phyloP scores from a whole-genome alignment of 1,284 basidiomycete species.

The Melanopsichium pennsylvanicum region DNA sequence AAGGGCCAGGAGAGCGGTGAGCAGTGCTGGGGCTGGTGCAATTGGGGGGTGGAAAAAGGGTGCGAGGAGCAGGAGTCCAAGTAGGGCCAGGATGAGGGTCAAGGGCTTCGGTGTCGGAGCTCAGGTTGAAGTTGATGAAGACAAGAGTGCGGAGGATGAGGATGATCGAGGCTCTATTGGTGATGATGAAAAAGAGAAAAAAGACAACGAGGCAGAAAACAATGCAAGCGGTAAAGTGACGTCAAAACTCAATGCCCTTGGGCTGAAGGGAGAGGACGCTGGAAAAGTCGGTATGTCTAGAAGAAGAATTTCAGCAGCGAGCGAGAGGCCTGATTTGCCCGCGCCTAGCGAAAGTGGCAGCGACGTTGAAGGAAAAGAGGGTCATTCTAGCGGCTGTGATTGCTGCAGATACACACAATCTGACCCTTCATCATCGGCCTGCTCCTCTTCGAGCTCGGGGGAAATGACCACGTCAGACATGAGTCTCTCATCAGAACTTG shows the following conservation, averaged over 20 bases:
- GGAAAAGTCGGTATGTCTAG: conserved; percentile 18
- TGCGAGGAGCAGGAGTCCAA: conserved; percentile 26
- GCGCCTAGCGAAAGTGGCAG: conserved; percentile 24
- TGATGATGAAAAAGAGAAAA: conserved; percentile 48
- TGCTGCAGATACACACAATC: background rate
- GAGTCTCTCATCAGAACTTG: conserved; percentile 16
- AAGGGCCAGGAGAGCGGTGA: conserved; percentile 18
- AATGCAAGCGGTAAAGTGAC: background rate
- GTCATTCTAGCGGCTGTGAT: background rate
- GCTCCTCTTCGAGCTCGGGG: background rate
- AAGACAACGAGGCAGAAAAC: background rate
- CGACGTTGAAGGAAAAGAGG: background rate
- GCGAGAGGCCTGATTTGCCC: conserved; percentile 35
- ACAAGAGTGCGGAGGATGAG: conserved; percentile 51
- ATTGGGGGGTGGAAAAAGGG: too few relatives aligned
- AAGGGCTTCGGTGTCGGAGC: conserved; percentile 49
- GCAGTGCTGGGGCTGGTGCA: conserved; percentile 7
- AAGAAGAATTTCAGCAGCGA: conserved; percentile 31
- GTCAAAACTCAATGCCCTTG: conserved; percentile 1
- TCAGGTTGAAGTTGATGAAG: conserved; percentile 50
- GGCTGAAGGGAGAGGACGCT: background rate
- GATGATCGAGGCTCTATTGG: too few relatives aligned
- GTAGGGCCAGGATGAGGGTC: conserved; percentile 31
- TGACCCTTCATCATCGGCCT: conserved; percentile 3
- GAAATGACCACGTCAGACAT: conserved; percentile 12